Base-by-base conservation (phyloP, 257 asterid species). In the Solanum pinnatisectum region DNA sequence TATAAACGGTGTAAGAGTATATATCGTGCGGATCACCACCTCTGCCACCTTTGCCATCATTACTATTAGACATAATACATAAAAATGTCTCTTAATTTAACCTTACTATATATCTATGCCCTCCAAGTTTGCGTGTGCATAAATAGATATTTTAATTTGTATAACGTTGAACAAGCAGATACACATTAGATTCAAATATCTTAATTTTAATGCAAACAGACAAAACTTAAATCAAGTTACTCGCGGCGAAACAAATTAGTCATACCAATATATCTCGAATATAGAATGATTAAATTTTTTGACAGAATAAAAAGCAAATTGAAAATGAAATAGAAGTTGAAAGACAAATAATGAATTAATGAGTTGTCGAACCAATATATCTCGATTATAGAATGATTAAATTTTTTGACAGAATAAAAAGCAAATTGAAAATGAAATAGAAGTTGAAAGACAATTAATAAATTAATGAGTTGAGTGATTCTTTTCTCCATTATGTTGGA, bases 61-160 rank as follows among this genome's bases (percentile, higher is more conserved):
- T 20, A 56, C 25, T 7, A 7, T 20, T 1, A 56, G 65, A 20
- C 25, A 56, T 56, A 56, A 56, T 56, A 6, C 25, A 56, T 56
- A 56, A 56, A 56, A 18, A 56, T 20, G 1, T 20, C 25, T 7
- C 11, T 56, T 56, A 56, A 56, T 20, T 20, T 56, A 25, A 7
- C 4, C 25, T 56, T 20, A 56, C 10, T 16, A 18, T n/a, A 56
- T 20, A 56, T 56, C 1, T 18, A 20, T 3, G 5, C 0, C 10
- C 2, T 56, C 1, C n/a, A 0, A 56, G 4, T 56, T 56, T 8
- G 11, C 0, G 3, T 49, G 3, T 49, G n/a, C 10, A 56, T 0
- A 56, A 20, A 56, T 56, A 56, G 0, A 56, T 56, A 56, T 2
- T 56, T 56, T 0, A 56, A 56, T 56, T 20, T 56, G 65, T 56